Evolutionary conservation across 306 rosid species (phyloP).

Genomic region (Morella rubra): DNA sequence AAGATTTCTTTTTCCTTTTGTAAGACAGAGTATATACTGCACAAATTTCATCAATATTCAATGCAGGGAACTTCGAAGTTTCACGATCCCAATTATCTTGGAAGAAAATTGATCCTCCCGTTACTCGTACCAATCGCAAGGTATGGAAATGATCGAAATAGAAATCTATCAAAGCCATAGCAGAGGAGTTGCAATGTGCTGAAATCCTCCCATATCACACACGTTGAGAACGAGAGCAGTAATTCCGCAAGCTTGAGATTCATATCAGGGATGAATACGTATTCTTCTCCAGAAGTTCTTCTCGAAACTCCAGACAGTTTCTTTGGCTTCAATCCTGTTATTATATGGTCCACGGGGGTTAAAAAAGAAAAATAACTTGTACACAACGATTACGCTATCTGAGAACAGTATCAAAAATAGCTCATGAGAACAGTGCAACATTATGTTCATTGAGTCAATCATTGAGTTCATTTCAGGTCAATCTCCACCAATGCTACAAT

Average conservation of each 20-base stretch:
- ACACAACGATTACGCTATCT: not conserved
- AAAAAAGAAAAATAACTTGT: not conserved
- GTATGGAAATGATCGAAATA: too few relatives aligned
- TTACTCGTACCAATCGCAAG: too few relatives aligned
- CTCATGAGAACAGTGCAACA: not conserved
- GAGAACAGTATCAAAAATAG: not conserved
- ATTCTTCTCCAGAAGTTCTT: not conserved
- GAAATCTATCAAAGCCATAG: too few relatives aligned
- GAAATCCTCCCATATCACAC: too few relatives aligned
- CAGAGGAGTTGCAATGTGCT: too few relatives aligned
- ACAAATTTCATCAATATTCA: not conserved
- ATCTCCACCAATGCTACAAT: slow-evolving; percentile 6
- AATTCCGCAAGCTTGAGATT: not conserved
- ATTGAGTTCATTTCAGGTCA: slow-evolving; percentile 19
- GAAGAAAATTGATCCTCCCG: too few relatives aligned
- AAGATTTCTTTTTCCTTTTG: not conserved
- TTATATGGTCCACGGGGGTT: not conserved
- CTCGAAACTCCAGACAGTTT: not conserved
- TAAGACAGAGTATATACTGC: not conserved
- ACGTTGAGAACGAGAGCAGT: not conserved
- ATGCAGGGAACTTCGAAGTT: not conserved
- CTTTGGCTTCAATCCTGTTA: not conserved
- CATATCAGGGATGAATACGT: not conserved
- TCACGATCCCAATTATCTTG: not conserved
- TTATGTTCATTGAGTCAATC: slow-evolving; percentile 21